These are phyloP conservation scores for Ceratonia siliqua DNA, from an alignment of 306 rosid genomes.

Conservation along the genomic window DNA sequence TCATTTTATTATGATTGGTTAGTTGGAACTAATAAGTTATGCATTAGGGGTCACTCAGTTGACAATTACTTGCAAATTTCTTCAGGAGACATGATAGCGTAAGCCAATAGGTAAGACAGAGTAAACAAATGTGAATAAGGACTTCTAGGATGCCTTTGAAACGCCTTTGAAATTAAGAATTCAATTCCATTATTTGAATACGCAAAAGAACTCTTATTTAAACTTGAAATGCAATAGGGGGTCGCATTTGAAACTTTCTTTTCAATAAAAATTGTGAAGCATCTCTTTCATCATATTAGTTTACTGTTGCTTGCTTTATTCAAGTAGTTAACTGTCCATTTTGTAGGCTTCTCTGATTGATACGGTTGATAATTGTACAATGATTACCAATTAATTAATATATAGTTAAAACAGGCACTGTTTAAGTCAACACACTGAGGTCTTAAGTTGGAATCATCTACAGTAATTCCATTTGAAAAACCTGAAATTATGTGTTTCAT, in stretches of 20 bases:
- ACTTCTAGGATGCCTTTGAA: slow-evolving; percentile 21
- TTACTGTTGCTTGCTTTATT: slow-evolving; percentile 1
- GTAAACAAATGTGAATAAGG: not conserved
- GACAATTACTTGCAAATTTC: not conserved
- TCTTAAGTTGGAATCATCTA: not conserved
- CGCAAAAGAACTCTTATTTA: not conserved
- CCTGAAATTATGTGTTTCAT: not conserved
- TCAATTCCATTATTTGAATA: not conserved
- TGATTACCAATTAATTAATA: not conserved
- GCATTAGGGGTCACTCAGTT: not conserved
- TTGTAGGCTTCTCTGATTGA: not conserved
- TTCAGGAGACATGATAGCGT: not conserved
- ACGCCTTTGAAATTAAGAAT: not conserved
- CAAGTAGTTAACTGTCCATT: not conserved
- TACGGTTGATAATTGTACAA: not conserved
- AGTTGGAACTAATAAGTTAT: not conserved
- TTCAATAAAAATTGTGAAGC: slow-evolving; percentile 10
- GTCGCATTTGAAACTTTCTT: not conserved
- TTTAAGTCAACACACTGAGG: not conserved
- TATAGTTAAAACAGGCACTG: not conserved
- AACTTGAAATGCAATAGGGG: slow-evolving; percentile 16
- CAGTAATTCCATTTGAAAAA: not conserved
- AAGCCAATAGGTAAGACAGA: not conserved
- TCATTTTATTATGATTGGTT: slow-evolving; percentile 14
- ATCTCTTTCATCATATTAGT: slow-evolving; percentile 28